Percentiles rank a stretch among this genome's conserved stretches.
These are phyloP conservation scores for maize (Zea mays) DNA, from an alignment of 176 grass and related monocot genomes.

Conservation along the genomic window Zm-B73-REFERENCE-NAM-5.0 NC_050102.1:5777001-5777500, in stretches of 20 bases:
- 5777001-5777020: background rate
- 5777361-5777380: slow-evolving; percentile 91
- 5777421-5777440: slow-evolving; percentile 48
- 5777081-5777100: background rate
- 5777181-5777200: background rate
- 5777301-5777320: background rate
- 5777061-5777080: background rate
- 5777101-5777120: background rate
- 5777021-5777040: background rate
- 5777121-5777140: background rate
- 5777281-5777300: background rate
- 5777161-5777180: slow-evolving; percentile 4
- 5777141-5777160: background rate
- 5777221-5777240: background rate
- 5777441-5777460: slow-evolving; percentile 64
- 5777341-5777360: slow-evolving; percentile 62
- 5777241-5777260: background rate
- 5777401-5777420: slow-evolving; percentile 54
- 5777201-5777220: background rate
- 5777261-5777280: background rate
- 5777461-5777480: slow-evolving; percentile 88
- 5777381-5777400: slow-evolving; percentile 97
- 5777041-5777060: background rate
- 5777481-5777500: slow-evolving; percentile 79
- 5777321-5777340: background rate